Evolutionary conservation across 371 early-diverging fungal species (phyloP).

Genomic region (Capniomyces stellatus): DNA sequence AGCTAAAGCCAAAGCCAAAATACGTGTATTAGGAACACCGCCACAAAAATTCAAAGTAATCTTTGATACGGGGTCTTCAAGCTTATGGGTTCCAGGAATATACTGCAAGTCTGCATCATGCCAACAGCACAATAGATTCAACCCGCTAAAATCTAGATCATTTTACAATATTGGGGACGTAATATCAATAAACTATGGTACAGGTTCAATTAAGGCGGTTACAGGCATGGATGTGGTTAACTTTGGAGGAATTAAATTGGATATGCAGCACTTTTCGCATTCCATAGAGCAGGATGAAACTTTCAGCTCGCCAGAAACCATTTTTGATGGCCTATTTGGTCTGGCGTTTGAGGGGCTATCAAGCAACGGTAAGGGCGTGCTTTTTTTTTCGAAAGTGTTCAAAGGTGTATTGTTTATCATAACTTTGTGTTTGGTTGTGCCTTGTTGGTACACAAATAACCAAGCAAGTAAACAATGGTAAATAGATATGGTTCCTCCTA

Average conservation of each 20-base stretch:
- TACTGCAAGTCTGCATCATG: slow-evolving; percentile 79
- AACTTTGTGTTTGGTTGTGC: no score
- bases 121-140: slow-evolving; percentile 63
- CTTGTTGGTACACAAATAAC: no score
- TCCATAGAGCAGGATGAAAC: slow-evolving; percentile 70
- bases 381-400: no score
- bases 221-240: slow-evolving; percentile 55
- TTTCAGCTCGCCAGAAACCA: slow-evolving; percentile 46
- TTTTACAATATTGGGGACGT: slow-evolving; percentile 55
- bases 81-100: slow-evolving; percentile 89
- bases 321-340: slow-evolving; percentile 87
- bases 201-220: slow-evolving; percentile 75
- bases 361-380: not conserved
- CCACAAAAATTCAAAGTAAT: slow-evolving; percentile 75
- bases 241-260: slow-evolving; percentile 37
- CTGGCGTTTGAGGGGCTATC: slow-evolving; percentile 67
- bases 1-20: no score
- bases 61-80: slow-evolving; percentile 87
- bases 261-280: slow-evolving; percentile 62
- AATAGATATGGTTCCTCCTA: not conserved
- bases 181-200: slow-evolving; percentile 77
- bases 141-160: slow-evolving; percentile 35
- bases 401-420: no score
- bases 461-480: not conserved
- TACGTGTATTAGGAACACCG: slow-evolving; percentile 51